Evolutionary conservation across 192 early-diverging fungal species (phyloP), one percentile per base, ranked within the genome.

Genomic region (Chytriomyces confervae): DNA sequence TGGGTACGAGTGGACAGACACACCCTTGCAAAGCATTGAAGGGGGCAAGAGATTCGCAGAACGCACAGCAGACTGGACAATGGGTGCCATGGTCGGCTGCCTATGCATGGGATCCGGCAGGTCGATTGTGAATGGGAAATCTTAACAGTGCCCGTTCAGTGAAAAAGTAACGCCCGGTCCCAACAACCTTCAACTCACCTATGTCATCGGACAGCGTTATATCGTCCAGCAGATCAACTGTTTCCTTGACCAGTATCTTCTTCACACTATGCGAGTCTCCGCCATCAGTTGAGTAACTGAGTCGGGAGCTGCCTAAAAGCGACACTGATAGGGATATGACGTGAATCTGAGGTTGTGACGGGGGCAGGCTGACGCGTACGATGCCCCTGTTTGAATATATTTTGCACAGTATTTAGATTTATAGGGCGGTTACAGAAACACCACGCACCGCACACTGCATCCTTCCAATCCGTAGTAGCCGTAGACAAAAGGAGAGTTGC

Each of bases 391-490:
- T 36, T 2, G 36, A 36, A 36, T 36, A 36, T 36, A 36, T 36
- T 0, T 36, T 36, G 36, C 36, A 36, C 2, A 36, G 36, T 36
- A 36, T 36, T 36, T 36, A 36, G 36, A 36, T 36, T 36, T 36
- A 36, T 36, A 36, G 36, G 36, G 36, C 4, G 36, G 36, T 36
- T 36, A 36, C 36, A 36, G 36, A 36, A 36, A 36, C 36, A 88
- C 69, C 11, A 82, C 11, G 1, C 82, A 86, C 61, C 80, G 70
- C 4, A 83, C 74, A 50, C 23, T 65, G 77, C 80, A 81, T 46
- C 64, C 61, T 71, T 86, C 84, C 46, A 88, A 46, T 24, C 84
- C 84, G 57, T 84, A 86, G 70, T 63, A 79, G 4, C 87, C 87
- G 18, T 79, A 75, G 24, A 86, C 62, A 13, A 85, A 83, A 7